phyloP scores from a whole-genome alignment of 2,329 filamentous ascomycete species.

The Aspergillus phoenicis region DNA sequence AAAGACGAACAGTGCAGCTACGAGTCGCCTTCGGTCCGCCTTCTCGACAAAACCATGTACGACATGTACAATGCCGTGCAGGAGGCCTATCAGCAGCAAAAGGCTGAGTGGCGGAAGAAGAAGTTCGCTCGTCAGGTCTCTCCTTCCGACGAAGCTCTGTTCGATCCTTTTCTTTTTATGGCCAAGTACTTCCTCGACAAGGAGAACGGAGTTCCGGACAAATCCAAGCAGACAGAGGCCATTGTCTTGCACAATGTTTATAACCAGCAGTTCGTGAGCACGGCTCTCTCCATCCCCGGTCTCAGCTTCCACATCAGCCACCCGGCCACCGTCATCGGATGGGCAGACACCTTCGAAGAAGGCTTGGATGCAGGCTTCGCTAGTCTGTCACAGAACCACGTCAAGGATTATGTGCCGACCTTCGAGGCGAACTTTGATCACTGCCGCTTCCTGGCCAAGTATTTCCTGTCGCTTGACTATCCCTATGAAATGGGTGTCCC shows the following conservation, averaged over 20 bases:
- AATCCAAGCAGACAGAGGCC: background rate
- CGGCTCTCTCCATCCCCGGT: background rate
- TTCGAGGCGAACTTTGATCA: background rate
- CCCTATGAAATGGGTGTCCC: background rate
- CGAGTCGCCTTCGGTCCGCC: background rate
- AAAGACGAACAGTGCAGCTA: background rate
- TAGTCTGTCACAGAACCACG: background rate
- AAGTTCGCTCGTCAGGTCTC: background rate
- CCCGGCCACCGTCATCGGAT: background rate
- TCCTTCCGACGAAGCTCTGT: background rate
- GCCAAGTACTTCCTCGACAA: slow-evolving; percentile 2
- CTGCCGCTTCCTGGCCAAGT: background rate
- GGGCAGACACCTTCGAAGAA: background rate
- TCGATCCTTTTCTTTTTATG: background rate
- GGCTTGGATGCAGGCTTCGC: background rate
- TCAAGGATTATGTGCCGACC: background rate
- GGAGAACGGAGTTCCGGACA: background rate
- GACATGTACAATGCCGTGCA: background rate
- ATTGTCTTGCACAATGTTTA: background rate
- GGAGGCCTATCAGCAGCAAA: background rate
- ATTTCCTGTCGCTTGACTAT: background rate
- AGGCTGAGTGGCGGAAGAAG: background rate
- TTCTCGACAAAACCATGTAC: background rate
- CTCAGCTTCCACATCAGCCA: too few species aligned
- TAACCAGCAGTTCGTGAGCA: background rate